These are phyloP conservation scores for Microsporum audouinii DNA, from an alignment of 2,329 filamentous ascomycete genomes.

Conservation along the genomic window DNA sequence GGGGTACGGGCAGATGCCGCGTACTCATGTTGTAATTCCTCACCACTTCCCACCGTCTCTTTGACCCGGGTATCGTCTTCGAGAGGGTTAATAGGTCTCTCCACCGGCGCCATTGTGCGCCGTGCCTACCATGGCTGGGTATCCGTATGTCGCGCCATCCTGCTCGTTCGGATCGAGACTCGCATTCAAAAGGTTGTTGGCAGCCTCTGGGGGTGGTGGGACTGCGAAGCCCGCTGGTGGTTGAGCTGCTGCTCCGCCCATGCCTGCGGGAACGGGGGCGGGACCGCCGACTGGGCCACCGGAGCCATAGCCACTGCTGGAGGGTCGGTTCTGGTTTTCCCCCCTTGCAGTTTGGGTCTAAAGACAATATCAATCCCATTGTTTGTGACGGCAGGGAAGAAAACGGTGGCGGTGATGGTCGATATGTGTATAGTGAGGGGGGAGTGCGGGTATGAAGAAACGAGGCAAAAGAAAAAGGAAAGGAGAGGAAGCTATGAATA, in stretches of 20 bases:
- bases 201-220: slow-evolving; percentile 32
- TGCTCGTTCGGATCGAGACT: slow-evolving; percentile 36
- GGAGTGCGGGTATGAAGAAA: not conserved
- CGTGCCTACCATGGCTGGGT: slow-evolving; percentile 36
- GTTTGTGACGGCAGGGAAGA: slow-evolving; percentile 23
- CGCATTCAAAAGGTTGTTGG: slow-evolving; percentile 35
- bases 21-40: slow-evolving; percentile 12
- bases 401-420: not conserved
- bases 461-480: not conserved
- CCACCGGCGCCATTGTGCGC: slow-evolving; percentile 38
- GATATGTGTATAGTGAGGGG: slow-evolving; percentile 16
- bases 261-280: slow-evolving; percentile 11
- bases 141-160: slow-evolving; percentile 35
- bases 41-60: slow-evolving; percentile 8
- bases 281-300: slow-evolving; percentile 25
- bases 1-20: slow-evolving; percentile 13
- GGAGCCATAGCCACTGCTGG: slow-evolving; percentile 37
- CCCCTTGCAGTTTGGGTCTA: slow-evolving; percentile 71
- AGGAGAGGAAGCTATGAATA: not conserved
- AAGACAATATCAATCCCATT: slow-evolving; percentile 41
- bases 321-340: slow-evolving; percentile 49
- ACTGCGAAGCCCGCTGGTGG: slow-evolving; percentile 27
- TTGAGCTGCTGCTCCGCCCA: slow-evolving; percentile 18
- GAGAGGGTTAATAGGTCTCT: slow-evolving; percentile 31
- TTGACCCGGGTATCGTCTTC: slow-evolving; percentile 15